Evolutionary conservation across 495 filamentous ascomycete genomes (phyloP).

Genomic region (Hyphodiscus hymeniophilus): DNA sequence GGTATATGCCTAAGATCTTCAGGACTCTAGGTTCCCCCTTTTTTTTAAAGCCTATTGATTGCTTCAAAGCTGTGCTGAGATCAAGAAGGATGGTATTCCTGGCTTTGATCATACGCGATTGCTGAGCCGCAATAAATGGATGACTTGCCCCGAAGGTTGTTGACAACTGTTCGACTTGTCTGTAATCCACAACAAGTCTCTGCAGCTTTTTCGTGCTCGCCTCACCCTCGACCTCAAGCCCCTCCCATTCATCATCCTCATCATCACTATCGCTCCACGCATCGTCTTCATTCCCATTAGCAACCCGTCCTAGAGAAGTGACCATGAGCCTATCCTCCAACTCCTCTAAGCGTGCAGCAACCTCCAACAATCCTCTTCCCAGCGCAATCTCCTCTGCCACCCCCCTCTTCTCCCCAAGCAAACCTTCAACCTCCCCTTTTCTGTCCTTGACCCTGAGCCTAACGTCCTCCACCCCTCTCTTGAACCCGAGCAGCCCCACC

Average conservation of each 20-base stretch:
- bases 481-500: conserved; percentile 78
- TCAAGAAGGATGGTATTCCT: conserved; percentile 78
- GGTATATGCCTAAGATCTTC: conserved; percentile 67
- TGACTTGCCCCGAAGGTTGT: conserved; percentile 48
- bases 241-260: conserved; percentile 37
- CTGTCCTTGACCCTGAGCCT: conserved; percentile 39
- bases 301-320: conserved; percentile 29
- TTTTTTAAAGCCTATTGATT: conserved; percentile 48
- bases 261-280: conserved; percentile 31
- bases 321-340: conserved; percentile 68
- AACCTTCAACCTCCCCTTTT: conserved; percentile 31
- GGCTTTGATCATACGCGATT: conserved; percentile 48
- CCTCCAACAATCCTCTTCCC: conserved; percentile 60
- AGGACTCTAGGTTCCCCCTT: conserved; percentile 51
- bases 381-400: conserved; percentile 38
- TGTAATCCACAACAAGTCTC: conserved; percentile 49
- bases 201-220: conserved; percentile 45
- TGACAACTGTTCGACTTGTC: conserved; percentile 42
- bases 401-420: conserved; percentile 32
- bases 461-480: conserved; percentile 59
- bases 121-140: conserved; percentile 55
- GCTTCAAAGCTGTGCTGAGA: conserved; percentile 68
- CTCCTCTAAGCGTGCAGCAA: conserved; percentile 61
- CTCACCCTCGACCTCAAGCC: conserved; percentile 19
- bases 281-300: conserved; percentile 19